Evolutionary conservation across 208 protist genomes (phyloP).

Genomic region (Borovskyia barvae): DNA sequence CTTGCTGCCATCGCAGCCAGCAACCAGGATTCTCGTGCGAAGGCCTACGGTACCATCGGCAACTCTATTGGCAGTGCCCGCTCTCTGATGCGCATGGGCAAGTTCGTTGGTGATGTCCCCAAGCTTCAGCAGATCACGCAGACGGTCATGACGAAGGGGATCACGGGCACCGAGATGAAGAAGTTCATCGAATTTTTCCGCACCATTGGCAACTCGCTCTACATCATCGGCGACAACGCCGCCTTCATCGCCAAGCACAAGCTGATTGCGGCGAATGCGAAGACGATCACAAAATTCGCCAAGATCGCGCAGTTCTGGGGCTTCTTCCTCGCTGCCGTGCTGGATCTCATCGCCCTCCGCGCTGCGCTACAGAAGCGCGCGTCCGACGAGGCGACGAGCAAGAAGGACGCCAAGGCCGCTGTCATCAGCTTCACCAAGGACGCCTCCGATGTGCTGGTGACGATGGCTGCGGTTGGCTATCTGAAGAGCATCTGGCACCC

Average conservation of each 20-base stretch:
- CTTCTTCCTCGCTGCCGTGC: slow-evolving; percentile 85
- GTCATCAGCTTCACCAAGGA: slow-evolving; percentile 81
- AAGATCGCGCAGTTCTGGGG: slow-evolving; percentile 92
- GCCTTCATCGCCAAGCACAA: slow-evolving; percentile 82
- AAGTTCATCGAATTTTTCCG: slow-evolving; percentile 84
- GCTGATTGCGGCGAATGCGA: slow-evolving; percentile 54
- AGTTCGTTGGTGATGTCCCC: slow-evolving; percentile 83
- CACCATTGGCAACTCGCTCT: slow-evolving; percentile 82
- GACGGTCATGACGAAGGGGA: slow-evolving; percentile 34
- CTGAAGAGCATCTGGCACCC: slow-evolving; percentile 72
- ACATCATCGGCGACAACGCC: slow-evolving; percentile 89
- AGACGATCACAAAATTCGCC: slow-evolving; percentile 49
- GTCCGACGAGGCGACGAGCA: slow-evolving; percentile 45
- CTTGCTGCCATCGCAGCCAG: slow-evolving; percentile 45
- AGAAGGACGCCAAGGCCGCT: slow-evolving; percentile 77
- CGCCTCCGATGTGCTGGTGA: slow-evolving; percentile 73
- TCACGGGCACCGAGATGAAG: slow-evolving; percentile 47
- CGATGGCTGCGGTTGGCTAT: slow-evolving; percentile 86
- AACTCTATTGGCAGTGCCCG: slow-evolving; percentile 79
- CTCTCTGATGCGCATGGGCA: slow-evolving; percentile 90
- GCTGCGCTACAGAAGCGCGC: slow-evolving; percentile 55
- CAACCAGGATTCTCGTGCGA: slow-evolving; percentile 34
- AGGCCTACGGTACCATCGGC: slow-evolving; percentile 54
- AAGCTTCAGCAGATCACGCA: slow-evolving; percentile 68
- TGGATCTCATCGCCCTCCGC: slow-evolving; percentile 77